phyloP scores from a whole-genome alignment of 352 stramenopile genomes.

The Salisapilia sapeloensis region DNA sequence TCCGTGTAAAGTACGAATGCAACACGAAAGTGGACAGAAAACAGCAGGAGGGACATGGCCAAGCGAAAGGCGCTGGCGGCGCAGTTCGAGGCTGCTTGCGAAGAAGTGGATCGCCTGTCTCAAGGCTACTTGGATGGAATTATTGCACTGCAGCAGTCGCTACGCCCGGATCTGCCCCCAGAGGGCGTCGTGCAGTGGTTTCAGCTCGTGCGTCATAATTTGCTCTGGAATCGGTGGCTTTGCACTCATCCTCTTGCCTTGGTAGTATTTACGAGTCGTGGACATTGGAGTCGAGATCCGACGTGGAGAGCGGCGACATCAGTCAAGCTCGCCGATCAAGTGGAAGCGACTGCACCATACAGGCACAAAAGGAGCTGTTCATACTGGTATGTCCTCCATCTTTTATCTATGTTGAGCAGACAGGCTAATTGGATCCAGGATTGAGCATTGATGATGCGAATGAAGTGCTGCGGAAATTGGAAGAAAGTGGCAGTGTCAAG shows the following conservation, averaged over 20 bases:
- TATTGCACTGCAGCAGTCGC: slow-evolving; percentile 18
- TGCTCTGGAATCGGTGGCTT: background rate
- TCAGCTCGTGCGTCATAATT: slow-evolving; percentile 15
- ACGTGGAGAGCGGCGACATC: slow-evolving; percentile 53
- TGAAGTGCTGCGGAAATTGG: slow-evolving; percentile 24
- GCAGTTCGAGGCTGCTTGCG: slow-evolving; percentile 24
- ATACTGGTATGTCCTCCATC: slow-evolving; percentile 16
- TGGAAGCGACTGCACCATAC: slow-evolving; percentile 45
- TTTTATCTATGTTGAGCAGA: background rate
- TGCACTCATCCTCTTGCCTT: background rate
- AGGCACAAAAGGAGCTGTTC: slow-evolving; percentile 32
- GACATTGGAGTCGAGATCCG: slow-evolving; percentile 52
- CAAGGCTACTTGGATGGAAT: slow-evolving; percentile 16
- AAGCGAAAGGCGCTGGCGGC: slow-evolving; percentile 17
- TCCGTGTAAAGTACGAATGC: no score
- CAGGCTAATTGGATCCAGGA: slow-evolving; percentile 7
- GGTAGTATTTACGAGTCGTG: slow-evolving; percentile 43
- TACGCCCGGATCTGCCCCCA: slow-evolving; percentile 15
- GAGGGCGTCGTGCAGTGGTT: slow-evolving; percentile 37
- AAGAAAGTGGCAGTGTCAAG: slow-evolving; percentile 14
- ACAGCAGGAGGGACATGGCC: no score
- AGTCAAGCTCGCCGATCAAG: slow-evolving; percentile 8
- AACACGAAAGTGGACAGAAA: no score
- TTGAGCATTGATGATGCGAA: slow-evolving; percentile 68
- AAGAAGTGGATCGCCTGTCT: slow-evolving; percentile 28